Conservation (phyloP, 108 stramenopile species). For the Skeletonema menzelii region DNA sequence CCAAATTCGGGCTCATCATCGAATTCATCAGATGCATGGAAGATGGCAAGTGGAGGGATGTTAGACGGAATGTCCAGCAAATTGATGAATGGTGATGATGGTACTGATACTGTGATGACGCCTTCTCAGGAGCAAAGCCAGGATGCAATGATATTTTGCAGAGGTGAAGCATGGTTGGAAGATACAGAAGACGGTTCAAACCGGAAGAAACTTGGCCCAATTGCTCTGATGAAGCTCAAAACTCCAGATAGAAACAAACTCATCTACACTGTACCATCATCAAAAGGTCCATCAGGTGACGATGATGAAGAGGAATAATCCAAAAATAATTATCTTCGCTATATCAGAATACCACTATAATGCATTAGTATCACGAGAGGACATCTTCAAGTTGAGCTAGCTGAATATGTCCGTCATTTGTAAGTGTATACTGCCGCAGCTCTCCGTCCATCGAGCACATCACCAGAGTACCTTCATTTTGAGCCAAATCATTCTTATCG, state of each 20-base stretch:
- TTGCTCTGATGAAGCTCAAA: conserved; percentile 66
- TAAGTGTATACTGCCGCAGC: conserved; percentile 37
- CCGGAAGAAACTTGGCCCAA: conserved; percentile 61
- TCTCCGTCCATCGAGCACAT: conserved; percentile 34
- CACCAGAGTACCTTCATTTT: conserved; percentile 20
- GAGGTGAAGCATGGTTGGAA: conserved; percentile 63
- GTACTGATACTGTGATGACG: not conserved
- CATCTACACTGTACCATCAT: conserved; percentile 42
- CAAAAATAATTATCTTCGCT: not conserved
- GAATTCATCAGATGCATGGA: conserved; percentile 23
- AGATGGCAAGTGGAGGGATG: conserved; percentile 21
- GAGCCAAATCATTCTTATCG: not conserved
- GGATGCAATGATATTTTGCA: conserved; percentile 40
- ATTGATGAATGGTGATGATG: conserved; percentile 16
- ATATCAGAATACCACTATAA: not conserved
- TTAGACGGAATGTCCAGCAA: conserved; percentile 35
- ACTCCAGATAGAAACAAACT: conserved; percentile 36
- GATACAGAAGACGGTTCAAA: conserved; percentile 65
- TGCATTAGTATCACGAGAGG: not conserved
- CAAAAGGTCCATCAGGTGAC: conserved; percentile 1
- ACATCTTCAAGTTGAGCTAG: conserved; percentile 38
- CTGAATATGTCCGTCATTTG: conserved; percentile 5
- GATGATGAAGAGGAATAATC: conserved; percentile 4
- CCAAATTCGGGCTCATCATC: conserved; percentile 22
- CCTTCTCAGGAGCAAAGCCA: conserved; percentile 3